Percentiles rank a stretch among this genome's conserved stretches.
Evolutionary conservation across 371 early-diverging fungal genomes (phyloP).

Genomic region (Mortierella sp.): DNA sequence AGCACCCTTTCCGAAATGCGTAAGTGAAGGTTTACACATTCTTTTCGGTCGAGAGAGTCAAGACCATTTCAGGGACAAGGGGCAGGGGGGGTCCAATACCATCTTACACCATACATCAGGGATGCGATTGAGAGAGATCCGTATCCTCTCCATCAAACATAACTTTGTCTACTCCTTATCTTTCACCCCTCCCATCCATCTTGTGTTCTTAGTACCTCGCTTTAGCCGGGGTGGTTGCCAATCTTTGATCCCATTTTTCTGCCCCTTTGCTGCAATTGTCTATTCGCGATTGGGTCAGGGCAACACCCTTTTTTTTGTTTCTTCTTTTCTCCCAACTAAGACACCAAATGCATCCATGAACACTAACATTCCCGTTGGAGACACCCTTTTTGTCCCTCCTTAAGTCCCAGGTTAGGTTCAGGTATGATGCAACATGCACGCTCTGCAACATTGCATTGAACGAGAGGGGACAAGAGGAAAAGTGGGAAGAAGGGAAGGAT

Average conservation of each 20-base stretch:
- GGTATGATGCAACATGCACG: background rate
- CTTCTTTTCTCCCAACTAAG: background rate
- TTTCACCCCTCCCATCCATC: background rate
- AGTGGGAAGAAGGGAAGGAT: background rate
- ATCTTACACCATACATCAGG: background rate
- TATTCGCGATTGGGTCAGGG: background rate
- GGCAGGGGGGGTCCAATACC: background rate
- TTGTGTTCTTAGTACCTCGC: background rate
- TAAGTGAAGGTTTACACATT: background rate
- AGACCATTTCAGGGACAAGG: background rate
- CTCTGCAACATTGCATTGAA: background rate
- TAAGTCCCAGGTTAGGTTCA: background rate
- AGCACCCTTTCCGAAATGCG: background rate
- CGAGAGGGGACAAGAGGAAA: background rate
- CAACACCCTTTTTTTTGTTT: background rate
- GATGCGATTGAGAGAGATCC: constrained; percentile 5
- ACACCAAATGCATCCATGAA: background rate
- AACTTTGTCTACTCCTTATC: background rate
- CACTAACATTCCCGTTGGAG: background rate
- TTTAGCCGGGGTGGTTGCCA: background rate
- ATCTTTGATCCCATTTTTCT: background rate
- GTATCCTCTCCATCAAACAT: background rate
- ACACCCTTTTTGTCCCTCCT: background rate
- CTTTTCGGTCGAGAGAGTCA: background rate
- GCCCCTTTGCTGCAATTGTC: background rate